Evolutionary conservation across 148 eudicot genomes (phyloP).

Genomic region (Vaccinium darrowii): DNA sequence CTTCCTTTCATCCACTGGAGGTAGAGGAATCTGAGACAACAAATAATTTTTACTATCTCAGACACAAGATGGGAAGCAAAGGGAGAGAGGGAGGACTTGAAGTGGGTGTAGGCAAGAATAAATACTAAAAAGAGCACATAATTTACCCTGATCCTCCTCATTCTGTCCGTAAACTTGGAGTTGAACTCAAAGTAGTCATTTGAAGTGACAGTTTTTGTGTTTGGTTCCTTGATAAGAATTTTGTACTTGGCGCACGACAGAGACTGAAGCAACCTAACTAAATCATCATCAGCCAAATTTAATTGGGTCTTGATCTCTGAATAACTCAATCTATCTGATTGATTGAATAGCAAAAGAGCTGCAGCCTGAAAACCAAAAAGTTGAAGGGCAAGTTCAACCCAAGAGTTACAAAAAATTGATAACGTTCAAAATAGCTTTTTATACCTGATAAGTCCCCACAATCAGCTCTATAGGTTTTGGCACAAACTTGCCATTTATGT

Average conservation of each 20-base stretch:
- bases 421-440: not conserved
- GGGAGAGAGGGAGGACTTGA: not conserved
- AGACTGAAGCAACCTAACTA: slow-evolving; percentile 32
- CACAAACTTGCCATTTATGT: slow-evolving; percentile 31
- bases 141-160: slow-evolving; percentile 35
- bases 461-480: slow-evolving; percentile 31
- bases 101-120: not conserved
- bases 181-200: slow-evolving; percentile 32
- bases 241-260: slow-evolving; percentile 38
- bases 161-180: slow-evolving; percentile 28
- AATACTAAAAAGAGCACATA: not conserved
- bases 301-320: slow-evolving; percentile 28
- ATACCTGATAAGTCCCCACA: slow-evolving; percentile 33
- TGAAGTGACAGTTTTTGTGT: slow-evolving; percentile 16
- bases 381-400: not conserved
- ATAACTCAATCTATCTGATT: slow-evolving; percentile 33
- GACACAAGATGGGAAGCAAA: not conserved
- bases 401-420: not conserved
- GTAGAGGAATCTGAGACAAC: slow-evolving; percentile 31
- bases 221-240: slow-evolving; percentile 32
- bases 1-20: slow-evolving; percentile 31
- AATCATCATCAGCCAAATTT: slow-evolving; percentile 34
- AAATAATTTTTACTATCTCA: not conserved
- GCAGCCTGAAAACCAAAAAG: slow-evolving; percentile 27
- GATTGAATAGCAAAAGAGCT: slow-evolving; percentile 31